These are phyloP conservation scores for Anaeromyces robustus DNA, from an alignment of 192 early-diverging fungal genomes.

Conservation along the genomic window DNA sequence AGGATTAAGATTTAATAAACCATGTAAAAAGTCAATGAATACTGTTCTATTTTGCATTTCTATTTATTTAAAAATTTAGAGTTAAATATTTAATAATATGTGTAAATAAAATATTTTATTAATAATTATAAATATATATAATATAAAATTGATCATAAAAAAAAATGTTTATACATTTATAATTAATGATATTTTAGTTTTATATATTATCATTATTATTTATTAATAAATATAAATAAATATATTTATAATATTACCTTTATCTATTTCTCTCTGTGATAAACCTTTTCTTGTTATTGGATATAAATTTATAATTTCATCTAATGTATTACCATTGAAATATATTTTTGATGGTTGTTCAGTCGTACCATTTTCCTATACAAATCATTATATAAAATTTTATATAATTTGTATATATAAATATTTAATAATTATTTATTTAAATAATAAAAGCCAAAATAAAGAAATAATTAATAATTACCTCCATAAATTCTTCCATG, in stretches of 20 bases:
- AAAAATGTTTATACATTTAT: too few relatives aligned
- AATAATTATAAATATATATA: too few relatives aligned
- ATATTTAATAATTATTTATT: not conserved
- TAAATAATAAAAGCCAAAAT: too few relatives aligned
- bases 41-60: constrained; percentile 57
- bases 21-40: constrained; percentile 83
- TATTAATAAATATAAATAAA: too few relatives aligned
- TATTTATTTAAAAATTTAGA: constrained; percentile 12
- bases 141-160: too few relatives aligned
- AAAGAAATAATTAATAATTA: not conserved
- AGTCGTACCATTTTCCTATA: constrained; percentile 55
- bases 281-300: constrained; percentile 52
- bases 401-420: not conserved
- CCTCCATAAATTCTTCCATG: constrained; percentile 60
- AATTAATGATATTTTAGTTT: not conserved
- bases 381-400: not conserved
- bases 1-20: constrained; percentile 80
- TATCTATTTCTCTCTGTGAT: constrained; percentile 49
- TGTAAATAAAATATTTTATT: too few relatives aligned
- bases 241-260: constrained; percentile 26
- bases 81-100: too few relatives aligned
- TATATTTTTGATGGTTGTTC: constrained; percentile 91
- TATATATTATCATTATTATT: too few relatives aligned
- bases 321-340: constrained; percentile 68
- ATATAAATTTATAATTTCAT: constrained; percentile 75